Evolutionary conservation across 805 yeast species (phyloP).

Genomic region (Ogataea siamensis): DNA sequence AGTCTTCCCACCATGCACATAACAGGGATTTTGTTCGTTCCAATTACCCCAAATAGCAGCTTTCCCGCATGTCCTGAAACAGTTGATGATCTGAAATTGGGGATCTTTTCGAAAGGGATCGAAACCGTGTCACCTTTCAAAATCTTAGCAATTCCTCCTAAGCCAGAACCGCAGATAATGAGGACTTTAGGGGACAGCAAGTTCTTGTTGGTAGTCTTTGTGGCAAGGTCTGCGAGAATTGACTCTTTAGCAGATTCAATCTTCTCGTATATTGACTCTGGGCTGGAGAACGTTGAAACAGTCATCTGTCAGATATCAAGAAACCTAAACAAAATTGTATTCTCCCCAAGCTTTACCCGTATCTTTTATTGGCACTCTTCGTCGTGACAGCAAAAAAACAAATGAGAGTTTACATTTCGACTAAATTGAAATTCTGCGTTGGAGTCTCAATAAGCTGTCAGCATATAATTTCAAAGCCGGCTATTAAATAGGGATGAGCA

Average conservation of each 20-base stretch:
- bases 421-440: background rate
- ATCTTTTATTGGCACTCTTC: background rate
- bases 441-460: no score
- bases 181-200: conserved; percentile 54
- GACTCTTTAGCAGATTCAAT: conserved; percentile 18
- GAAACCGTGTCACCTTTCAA: conserved; percentile 43
- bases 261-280: conserved; percentile 7
- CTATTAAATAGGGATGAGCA: background rate
- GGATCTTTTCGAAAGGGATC: conserved; percentile 66
- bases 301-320: no score
- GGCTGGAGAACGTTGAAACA: no score
- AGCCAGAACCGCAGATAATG: conserved; percentile 92
- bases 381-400: conserved; percentile 7
- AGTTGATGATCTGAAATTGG: conserved; percentile 78
- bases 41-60: conserved; percentile 75
- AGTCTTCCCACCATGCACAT: conserved; percentile 92
- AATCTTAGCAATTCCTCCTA: conserved; percentile 75
- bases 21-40: conserved; percentile 67
- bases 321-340: background rate
- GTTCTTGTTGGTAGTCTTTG: conserved; percentile 6
- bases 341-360: conserved; percentile 1
- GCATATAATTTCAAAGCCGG: background rate
- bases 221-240: conserved; percentile 13
- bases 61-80: conserved; percentile 90
- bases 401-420: conserved; percentile 1